Base-by-base conservation (phyloP, 2,329 filamentous ascomycete species). In the Eutypella sp. region DNA sequence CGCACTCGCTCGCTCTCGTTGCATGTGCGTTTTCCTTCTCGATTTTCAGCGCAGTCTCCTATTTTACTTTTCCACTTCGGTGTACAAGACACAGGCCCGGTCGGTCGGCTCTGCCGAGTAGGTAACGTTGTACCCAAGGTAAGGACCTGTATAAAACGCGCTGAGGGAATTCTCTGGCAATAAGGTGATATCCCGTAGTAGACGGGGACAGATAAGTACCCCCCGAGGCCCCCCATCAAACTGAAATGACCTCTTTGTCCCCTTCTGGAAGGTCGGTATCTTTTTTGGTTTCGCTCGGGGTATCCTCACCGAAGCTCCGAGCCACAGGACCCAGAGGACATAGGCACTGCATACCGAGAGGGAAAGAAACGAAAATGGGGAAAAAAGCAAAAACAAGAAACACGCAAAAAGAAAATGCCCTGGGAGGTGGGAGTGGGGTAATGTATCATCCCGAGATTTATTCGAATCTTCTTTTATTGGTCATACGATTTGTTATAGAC, bases 251-350 rank as follows among this genome's bases (percentile, higher is more conserved):
- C 42, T 44, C 37, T 41, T 24, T 42, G 45, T 36, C 55, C 55
- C 45, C 47, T 56, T 57, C 53, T 56, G 55, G 55, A 57, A 57
- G 53, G 55, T 57, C 55, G 51, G 51, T 33, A 15, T 33, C 29
- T 29, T 29, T 13, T 13, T 29, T 29, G 34, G 45, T 39, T 34
- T 38, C 43, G 22, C 45, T 56, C 53, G 53, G 53, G 51, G 50
- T 48, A 25, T 49, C 44, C 55, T 57, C 55, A 57, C 55, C 55
- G 55, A 57, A 50, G 49, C 46, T 48, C 55, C 50, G 52, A 56
- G 52, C 50, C 48, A 48, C 50, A 7, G 7, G 23, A 15, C 36
- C 50, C 48, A 48, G 52, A 7, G 7, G 23, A 15, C 36, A 24
- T n/a, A 24, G 19, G 36, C 36, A 20, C 36, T 39, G 5, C 6